Evolutionary conservation across 805 yeast genomes (phyloP).

Genomic region (Cyberlindnera petersonii): DNA sequence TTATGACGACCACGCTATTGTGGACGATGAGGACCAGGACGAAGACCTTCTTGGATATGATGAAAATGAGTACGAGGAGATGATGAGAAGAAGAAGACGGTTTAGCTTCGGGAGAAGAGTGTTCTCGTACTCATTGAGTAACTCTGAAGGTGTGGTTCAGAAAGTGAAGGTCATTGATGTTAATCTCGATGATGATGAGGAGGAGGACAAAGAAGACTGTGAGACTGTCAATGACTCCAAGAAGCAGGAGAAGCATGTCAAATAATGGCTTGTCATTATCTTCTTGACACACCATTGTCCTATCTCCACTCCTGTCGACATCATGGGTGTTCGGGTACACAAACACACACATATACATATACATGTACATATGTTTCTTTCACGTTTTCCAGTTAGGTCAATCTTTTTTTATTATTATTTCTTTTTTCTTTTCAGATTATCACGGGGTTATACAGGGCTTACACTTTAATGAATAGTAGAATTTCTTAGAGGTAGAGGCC

Average conservation of each 20-base stretch:
- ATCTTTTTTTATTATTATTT: not conserved
- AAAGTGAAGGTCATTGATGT: conserved; percentile 25
- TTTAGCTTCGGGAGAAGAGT: conserved; percentile 16
- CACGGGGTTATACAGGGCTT: too few species aligned
- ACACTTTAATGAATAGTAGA: too few species aligned
- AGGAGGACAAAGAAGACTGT: not conserved
- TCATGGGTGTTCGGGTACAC: not conserved
- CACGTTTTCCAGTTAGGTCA: too few species aligned
- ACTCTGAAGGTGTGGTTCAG: conserved; percentile 15
- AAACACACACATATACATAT: not conserved
- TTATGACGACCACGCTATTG: conserved; percentile 6
- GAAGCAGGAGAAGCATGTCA: not conserved
- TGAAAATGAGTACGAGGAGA: conserved; percentile 3
- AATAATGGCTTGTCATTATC: too few species aligned
- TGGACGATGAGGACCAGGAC: conserved; percentile 4
- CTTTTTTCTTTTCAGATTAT: not conserved
- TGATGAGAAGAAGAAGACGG: conserved; percentile 7
- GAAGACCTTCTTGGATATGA: too few species aligned
- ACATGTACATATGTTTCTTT: not conserved
- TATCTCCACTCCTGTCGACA: too few species aligned
- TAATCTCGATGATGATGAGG: conserved; percentile 21
- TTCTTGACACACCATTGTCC: too few species aligned
- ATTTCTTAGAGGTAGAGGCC: conserved; percentile 26
- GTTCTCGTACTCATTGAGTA: conserved; percentile 17
- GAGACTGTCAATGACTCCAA: not conserved